phyloP scores from a whole-genome alignment of 352 stramenopile species.

The Pythium pyrilobum region DNA sequence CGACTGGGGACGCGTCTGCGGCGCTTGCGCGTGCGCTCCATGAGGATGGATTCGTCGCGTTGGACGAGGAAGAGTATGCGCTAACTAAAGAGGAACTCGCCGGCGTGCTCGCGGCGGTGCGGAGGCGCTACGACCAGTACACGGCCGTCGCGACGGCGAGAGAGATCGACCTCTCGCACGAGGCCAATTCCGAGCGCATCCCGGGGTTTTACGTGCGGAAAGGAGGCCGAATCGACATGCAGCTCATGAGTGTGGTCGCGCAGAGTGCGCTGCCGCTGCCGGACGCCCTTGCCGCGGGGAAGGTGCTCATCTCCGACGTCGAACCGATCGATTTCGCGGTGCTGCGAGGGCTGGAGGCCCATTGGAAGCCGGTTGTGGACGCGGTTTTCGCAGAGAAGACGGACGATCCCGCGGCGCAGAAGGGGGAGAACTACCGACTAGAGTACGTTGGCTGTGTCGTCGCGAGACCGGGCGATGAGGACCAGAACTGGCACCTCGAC shows the following conservation, averaged over 20 bases:
- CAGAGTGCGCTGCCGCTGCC: not conserved
- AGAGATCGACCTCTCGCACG: constrained; percentile 9
- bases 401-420: not conserved
- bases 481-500: constrained; percentile 82
- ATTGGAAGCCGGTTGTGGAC: constrained; percentile 2
- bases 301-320: constrained; percentile 4
- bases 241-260: constrained; percentile 22
- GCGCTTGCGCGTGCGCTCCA: constrained; percentile 26
- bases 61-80: constrained; percentile 8
- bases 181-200: constrained; percentile 44
- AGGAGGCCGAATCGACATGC: constrained; percentile 68
- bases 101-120: constrained; percentile 8
- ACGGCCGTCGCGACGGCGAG: constrained; percentile 30
- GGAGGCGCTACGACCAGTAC: constrained; percentile 29
- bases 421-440: constrained; percentile 20
- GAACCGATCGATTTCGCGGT: constrained; percentile 1
- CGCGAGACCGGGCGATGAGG: constrained; percentile 42
- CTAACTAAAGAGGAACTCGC: not conserved
- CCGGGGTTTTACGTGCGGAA: constrained; percentile 66
- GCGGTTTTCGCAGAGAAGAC: constrained; percentile 1
- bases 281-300: not conserved
- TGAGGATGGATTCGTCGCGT: constrained; percentile 40
- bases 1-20: not conserved
- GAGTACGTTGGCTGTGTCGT: constrained; percentile 76
- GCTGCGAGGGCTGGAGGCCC: constrained; percentile 1